Evolutionary conservation across 805 yeast genomes (phyloP), one percentile per base, ranked within the genome.

Genomic region (Metschnikowia dekortorum): DNA sequence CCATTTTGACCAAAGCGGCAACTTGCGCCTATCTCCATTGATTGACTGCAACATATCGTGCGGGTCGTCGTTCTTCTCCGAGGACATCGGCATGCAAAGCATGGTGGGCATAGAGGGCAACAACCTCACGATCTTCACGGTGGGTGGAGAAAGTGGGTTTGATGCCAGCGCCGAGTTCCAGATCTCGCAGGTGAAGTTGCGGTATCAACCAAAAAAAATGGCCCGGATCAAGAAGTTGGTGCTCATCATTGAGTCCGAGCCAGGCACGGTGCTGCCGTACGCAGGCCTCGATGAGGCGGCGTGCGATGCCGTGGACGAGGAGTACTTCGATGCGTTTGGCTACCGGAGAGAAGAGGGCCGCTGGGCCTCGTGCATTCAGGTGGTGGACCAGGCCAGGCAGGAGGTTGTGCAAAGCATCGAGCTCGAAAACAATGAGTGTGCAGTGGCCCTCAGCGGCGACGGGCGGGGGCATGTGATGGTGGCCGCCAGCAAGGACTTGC

Each of bases 41-140:
- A 62, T 71, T 18, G 76, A 68, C 50, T 73, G 71, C 32, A 65
- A 64, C 11, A 69, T 83, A 31, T 65, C 65, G 8, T 64, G 66
- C 34, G 85, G 84, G 0, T 67, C 80, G 8, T 68, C 82, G 0
- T 83, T 89, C 59, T 69, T 69, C 18, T 82, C 88, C 40, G 87
- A 80, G 51, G 94, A 87, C 52, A 68, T 73, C 29, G 76, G 76
- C 8, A 72, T 71, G n/a, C 73, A 69, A 46, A 92, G 92, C 1
- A 68, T 84, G 3, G 82, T 89, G 29, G 90, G 87, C 0, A 71
- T 87, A 14, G 70, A 71, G 36, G 80, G 76, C 2, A 73, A 71
- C 39, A 74, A 69, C 18, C 67, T 89, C 51, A 66, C 75, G 2
- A 85, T 87, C 31, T 75, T 84, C 59, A 75, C 82, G 0, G 61